These are phyloP conservation scores for Penicilliopsis zonata DNA, from an alignment of 495 filamentous ascomycete genomes.

Conservation along the genomic window DNA sequence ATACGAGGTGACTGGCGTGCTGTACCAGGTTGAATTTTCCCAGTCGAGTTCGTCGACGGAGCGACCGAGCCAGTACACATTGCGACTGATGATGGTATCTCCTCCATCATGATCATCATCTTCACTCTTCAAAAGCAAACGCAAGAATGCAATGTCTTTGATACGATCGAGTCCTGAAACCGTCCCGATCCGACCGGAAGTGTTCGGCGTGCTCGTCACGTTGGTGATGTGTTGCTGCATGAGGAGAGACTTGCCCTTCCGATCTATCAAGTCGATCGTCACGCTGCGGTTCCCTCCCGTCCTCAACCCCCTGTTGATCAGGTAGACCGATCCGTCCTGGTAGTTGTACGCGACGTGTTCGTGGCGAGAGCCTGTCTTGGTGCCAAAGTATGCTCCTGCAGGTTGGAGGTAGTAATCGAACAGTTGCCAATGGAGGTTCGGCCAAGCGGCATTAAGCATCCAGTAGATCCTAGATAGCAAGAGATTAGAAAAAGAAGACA, in stretches of 20 bases:
- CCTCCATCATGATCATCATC: slow-evolving; percentile 7
- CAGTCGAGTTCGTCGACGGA: slow-evolving; percentile 40
- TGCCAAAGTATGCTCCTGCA: slow-evolving; percentile 46
- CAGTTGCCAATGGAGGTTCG: slow-evolving; percentile 53
- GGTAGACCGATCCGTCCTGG: slow-evolving; percentile 25
- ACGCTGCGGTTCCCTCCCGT: slow-evolving; percentile 28
- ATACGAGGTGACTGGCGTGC: slow-evolving; percentile 43
- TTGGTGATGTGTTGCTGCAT: slow-evolving; percentile 8
- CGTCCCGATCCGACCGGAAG: slow-evolving; percentile 13
- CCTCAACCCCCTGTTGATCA: slow-evolving; percentile 45
- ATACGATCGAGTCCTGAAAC: slow-evolving; percentile 19
- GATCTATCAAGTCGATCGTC: slow-evolving; percentile 34
- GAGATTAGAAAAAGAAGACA: background rate
- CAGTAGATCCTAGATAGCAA: slow-evolving; percentile 38
- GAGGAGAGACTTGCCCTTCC: slow-evolving; percentile 28
- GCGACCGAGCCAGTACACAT: slow-evolving; percentile 49
- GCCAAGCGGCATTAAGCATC: slow-evolving; percentile 59
- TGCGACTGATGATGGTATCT: slow-evolving; percentile 34
- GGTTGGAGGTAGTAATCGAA: slow-evolving; percentile 53
- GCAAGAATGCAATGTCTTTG: slow-evolving; percentile 39
- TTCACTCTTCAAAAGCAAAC: slow-evolving; percentile 24
- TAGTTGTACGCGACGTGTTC: slow-evolving; percentile 50
- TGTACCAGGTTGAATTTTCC: slow-evolving; percentile 44
- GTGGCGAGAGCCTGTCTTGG: slow-evolving; percentile 36
- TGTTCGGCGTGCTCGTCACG: slow-evolving; percentile 8